Evolutionary conservation across 2,329 filamentous ascomycete species (phyloP).

Genomic region (Pezicula rhizophila): DNA sequence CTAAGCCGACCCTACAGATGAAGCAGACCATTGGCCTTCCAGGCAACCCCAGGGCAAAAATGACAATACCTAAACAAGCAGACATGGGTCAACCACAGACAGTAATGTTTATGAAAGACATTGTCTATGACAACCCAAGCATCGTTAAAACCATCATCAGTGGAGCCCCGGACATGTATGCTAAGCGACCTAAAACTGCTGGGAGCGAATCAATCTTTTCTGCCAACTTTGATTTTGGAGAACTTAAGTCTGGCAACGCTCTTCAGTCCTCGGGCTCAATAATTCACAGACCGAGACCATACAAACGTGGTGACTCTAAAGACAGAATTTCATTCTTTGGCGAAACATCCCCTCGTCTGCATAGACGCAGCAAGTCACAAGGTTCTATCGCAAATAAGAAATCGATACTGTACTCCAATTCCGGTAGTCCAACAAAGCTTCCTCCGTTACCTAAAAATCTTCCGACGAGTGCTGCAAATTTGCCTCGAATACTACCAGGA

Average conservation of each 20-base stretch:
- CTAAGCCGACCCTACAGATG: conserved; percentile 12
- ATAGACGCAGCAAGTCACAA: conserved; percentile 42
- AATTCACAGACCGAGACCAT: conserved; percentile 28
- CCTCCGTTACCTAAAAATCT: conserved; percentile 38
- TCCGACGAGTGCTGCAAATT: conserved; percentile 34
- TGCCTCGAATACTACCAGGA: conserved; percentile 27
- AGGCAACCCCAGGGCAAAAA: conserved; percentile 19
- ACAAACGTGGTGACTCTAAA: conserved; percentile 16
- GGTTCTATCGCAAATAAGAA: conserved; percentile 40
- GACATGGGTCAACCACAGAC: conserved; percentile 34
- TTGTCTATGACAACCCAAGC: conserved; percentile 47
- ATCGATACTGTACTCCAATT: conserved; percentile 37
- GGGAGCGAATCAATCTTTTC: conserved; percentile 8
- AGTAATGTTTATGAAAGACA: conserved; percentile 50
- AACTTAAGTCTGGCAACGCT: not conserved
- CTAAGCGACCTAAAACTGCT: conserved; percentile 15
- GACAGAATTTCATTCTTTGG: conserved; percentile 41
- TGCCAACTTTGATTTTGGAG: conserved; percentile 2
- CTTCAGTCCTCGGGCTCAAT: conserved; percentile 21
- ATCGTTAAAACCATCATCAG: conserved; percentile 44
- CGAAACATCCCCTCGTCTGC: conserved; percentile 34
- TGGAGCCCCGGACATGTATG: conserved; percentile 31
- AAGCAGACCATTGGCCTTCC: conserved; percentile 21
- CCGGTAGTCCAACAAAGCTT: conserved; percentile 43
- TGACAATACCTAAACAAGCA: conserved; percentile 7